phyloP scores from a whole-genome alignment of 345 rosid genomes.

The Geranium rotundifolium region DNA sequence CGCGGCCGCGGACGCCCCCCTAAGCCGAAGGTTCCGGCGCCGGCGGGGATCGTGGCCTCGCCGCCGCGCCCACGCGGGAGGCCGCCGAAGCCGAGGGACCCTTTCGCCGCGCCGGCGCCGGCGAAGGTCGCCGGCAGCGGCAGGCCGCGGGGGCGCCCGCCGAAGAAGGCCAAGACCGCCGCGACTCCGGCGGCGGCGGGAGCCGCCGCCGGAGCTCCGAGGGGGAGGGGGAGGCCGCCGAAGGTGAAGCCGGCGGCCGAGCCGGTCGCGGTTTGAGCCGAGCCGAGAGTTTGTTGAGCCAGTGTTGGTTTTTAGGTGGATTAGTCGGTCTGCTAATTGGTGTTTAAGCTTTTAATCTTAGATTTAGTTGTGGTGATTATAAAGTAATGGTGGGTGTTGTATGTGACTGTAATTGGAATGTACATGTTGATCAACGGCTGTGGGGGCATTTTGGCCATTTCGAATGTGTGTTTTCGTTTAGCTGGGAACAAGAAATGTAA shows the following conservation, averaged over 20 bases:
- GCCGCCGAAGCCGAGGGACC: constrained; percentile 10
- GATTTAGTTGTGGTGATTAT: too few species aligned
- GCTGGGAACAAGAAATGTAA: too few species aligned
- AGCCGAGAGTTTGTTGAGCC: background rate
- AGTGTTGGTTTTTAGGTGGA: too few species aligned
- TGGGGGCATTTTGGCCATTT: too few species aligned
- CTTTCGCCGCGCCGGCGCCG: too few species aligned
- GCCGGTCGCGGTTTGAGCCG: constrained; percentile 48
- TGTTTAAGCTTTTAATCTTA: too few species aligned
- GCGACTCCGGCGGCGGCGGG: constrained; percentile 11
- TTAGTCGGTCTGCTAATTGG: too few species aligned
- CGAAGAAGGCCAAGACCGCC: constrained; percentile 40
- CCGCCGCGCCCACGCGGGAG: constrained; percentile 57
- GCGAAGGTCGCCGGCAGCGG: background rate
- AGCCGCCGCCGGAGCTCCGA: constrained; percentile 6
- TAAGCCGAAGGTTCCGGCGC: constrained; percentile 33
- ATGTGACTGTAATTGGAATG: too few species aligned
- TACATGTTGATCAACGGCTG: too few species aligned
- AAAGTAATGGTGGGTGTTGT: too few species aligned
- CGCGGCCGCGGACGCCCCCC: constrained; percentile 95
- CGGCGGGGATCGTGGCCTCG: constrained; percentile 12
- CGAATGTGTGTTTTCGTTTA: too few species aligned
- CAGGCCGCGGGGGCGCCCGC: constrained; percentile 20
- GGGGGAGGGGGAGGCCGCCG: constrained; percentile 79
- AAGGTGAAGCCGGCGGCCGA: constrained; percentile 62